Evolutionary conservation across 176 grass and related monocot species (phyloP).

Genomic region (Avena sativa): DNA sequence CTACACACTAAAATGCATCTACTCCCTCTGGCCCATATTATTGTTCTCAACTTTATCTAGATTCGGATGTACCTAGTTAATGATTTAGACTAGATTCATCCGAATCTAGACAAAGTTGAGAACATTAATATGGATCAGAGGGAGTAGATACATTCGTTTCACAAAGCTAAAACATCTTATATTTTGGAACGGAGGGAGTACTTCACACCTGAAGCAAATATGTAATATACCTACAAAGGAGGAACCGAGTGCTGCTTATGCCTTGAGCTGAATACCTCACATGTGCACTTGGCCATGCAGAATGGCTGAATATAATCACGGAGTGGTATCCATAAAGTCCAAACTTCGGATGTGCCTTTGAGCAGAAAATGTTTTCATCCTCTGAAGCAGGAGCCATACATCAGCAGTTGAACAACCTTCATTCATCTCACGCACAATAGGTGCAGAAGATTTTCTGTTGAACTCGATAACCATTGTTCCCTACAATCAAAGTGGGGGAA

Average conservation of each 20-base stretch:
- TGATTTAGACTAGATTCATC: no score
- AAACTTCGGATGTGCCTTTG: conserved; percentile 5
- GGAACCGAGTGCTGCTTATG: background rate
- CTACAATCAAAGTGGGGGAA: conserved; percentile 47
- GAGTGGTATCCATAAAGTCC: conserved; percentile 68
- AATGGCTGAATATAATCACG: conserved; percentile 41
- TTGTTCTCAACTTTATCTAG: no score
- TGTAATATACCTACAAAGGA: conserved; percentile 13
- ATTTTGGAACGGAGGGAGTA: background rate
- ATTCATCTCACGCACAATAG: conserved; percentile 71
- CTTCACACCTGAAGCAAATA: background rate
- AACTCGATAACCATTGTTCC: conserved; percentile 86
- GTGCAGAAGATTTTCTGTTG: conserved; percentile 62
- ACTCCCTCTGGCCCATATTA: no score
- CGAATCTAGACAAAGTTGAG: no score
- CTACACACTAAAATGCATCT: no score
- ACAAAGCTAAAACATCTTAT: no score
- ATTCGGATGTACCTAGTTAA: no score
- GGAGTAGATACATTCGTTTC: no score
- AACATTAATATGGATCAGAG: no score
- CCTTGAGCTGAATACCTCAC: conserved; percentile 2
- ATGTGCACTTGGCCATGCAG: background rate
- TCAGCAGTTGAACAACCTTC: conserved; percentile 66
- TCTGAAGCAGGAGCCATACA: conserved; percentile 74
- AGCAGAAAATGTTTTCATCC: conserved; percentile 54